phyloP scores from a whole-genome alignment of 1,284 basidiomycete species.

The Sphaerobolus stellatus region DNA sequence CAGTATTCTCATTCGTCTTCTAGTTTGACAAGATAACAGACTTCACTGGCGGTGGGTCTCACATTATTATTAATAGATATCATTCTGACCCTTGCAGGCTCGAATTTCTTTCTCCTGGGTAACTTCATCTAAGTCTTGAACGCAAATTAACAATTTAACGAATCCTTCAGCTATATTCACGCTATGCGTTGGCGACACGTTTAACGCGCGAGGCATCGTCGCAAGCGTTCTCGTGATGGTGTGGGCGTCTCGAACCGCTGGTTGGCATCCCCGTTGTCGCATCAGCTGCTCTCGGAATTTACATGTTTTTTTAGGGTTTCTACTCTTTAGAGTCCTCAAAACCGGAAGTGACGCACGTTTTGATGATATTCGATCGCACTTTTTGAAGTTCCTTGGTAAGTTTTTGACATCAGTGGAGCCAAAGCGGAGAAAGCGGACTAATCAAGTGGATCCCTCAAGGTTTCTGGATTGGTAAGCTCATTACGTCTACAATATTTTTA shows the following conservation, averaged over 20 bases:
- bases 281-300: not conserved
- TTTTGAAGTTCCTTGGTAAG: slow-evolving; percentile 64
- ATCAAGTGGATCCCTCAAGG: slow-evolving; percentile 26
- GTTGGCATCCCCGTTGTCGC: slow-evolving; percentile 32
- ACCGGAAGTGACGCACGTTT: slow-evolving; percentile 65
- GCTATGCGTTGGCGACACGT: slow-evolving; percentile 53
- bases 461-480: slow-evolving; percentile 50
- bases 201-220: slow-evolving; percentile 60
- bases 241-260: slow-evolving; percentile 59
- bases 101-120: slow-evolving; percentile 68
- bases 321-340: slow-evolving; percentile 66
- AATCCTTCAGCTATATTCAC: slow-evolving; percentile 47
- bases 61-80: slow-evolving; percentile 3
- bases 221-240: slow-evolving; percentile 60
- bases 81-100: slow-evolving; percentile 38
- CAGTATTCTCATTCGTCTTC: no score
- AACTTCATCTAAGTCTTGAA: not conserved
- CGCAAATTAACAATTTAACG: not conserved
- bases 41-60: slow-evolving; percentile 55
- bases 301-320: slow-evolving; percentile 44
- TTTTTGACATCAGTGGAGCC: not conserved
- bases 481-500: not conserved
- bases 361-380: slow-evolving; percentile 64
- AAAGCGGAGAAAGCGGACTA: no score
- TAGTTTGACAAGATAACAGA: slow-evolving; percentile 76